These are phyloP conservation scores for Neckera pumila DNA, from an alignment of 225 moss, liverwort and hornwort genomes.

Conservation along the genomic window DNA sequence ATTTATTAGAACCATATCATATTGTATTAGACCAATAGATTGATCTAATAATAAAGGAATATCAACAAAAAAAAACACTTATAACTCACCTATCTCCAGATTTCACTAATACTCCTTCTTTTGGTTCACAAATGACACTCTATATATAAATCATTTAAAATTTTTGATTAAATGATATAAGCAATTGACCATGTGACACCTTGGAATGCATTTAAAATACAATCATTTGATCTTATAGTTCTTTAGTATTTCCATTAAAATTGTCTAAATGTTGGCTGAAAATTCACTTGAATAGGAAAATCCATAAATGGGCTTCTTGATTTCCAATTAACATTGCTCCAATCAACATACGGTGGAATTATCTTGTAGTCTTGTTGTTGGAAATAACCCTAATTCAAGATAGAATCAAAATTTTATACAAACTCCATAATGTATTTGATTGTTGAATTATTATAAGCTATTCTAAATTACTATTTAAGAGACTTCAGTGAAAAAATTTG, in stretches of 20 bases:
- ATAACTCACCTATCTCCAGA: conserved; percentile 20
- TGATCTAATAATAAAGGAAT: background rate
- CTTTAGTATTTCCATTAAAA: background rate
- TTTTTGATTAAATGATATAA: background rate
- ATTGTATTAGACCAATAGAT: background rate
- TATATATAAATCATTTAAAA: background rate
- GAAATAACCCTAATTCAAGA: conserved; percentile 38
- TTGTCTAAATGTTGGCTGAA: background rate
- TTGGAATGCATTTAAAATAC: background rate
- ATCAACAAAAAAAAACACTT: background rate
- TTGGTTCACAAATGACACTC: conserved; percentile 59
- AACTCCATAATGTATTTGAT: background rate
- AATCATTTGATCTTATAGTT: background rate
- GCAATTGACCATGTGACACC: fast-evolving
- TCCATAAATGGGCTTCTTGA: conserved; percentile 51
- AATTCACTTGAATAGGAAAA: conserved; percentile 51
- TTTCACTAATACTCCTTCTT: conserved; percentile 27
- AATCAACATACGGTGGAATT: conserved; percentile 42
- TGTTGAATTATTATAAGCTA: background rate
- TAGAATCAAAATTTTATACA: background rate
- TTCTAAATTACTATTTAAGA: no score
- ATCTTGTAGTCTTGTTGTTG: conserved; percentile 60
- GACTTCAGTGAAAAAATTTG: background rate
- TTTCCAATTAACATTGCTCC: conserved; percentile 50
- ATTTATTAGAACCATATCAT: background rate